Base-by-base conservation (phyloP, 495 filamentous ascomycete genomes). In the Amphirosellinia nigrospora region DNA sequence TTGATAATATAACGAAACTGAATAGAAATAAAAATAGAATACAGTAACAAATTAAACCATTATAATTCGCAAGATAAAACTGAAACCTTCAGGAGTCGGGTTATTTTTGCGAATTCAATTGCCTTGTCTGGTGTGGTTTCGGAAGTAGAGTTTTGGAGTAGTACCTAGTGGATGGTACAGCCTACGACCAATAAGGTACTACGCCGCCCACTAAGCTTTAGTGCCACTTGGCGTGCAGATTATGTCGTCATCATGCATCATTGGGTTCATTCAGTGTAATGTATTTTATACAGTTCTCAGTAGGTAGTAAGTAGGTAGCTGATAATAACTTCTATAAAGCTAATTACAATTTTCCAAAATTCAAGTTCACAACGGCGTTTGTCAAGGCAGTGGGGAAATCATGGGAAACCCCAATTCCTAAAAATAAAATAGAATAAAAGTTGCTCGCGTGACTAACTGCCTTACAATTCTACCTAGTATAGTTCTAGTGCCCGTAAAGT, bases 401-500 rank as follows among this genome's bases (percentile, higher is more conserved):
- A 16, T 15, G 15, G 23, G 23, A 16, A 10, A 36, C 4, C 15
- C 30, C 16, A 26, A 39, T 11, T 11, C 4, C 23, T 38, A 60
- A 23, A 60, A 23, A 60, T 23, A 38, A 34, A 23, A 15, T 0
- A 60, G 0, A 60, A 9, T 9, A 10, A 39, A 23, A 60, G 13
- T 26, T 39, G 34, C 19, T 16, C 36, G 58, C 34, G n/a, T n/a
- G n/a, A n/a, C 10, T 38, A 3, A 6, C n/a, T 60, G 36, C 58
- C 21, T 60, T 15, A 58, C 53, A 58, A 36, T 16, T 34, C 1
- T 58, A 58, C n/a, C 1, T 58, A 58, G 53, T 34, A 36, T 36
- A 58, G 53, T 36, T 34, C 30, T 36, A 60, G 58, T 34, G 58
- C 2, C 8, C n/a, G 38, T 50, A 19, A 64, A 64, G 61, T 64